phyloP scores from a whole-genome alignment of 192 early-diverging fungal genomes.

The Coemansia sp. region DNA sequence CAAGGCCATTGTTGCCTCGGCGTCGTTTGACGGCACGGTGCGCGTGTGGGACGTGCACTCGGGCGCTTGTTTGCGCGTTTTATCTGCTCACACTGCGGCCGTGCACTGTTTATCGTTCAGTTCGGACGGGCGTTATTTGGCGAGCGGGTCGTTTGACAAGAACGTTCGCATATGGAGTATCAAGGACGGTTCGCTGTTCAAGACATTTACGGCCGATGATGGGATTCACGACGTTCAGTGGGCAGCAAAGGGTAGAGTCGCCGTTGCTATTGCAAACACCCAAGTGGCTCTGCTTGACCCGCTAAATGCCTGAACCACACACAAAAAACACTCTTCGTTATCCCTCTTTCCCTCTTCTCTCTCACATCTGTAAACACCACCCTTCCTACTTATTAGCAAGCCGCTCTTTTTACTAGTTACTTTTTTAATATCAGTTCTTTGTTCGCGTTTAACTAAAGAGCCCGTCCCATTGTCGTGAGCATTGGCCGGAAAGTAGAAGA shows the following conservation, averaged over 20 bases:
- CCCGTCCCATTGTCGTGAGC: no score
- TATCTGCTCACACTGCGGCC: constrained; percentile 67
- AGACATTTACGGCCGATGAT: constrained; percentile 41
- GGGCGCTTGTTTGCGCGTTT: constrained; percentile 62
- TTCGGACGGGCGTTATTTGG: constrained; percentile 69
- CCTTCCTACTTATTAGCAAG: not conserved
- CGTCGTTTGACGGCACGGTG: constrained; percentile 77
- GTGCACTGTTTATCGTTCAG: constrained; percentile 76
- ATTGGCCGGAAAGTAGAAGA: no score
- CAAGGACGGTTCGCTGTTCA: constrained; percentile 44
- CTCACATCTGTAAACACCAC: not conserved
- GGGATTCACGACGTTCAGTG: constrained; percentile 51
- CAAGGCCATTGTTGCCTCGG: constrained; percentile 64
- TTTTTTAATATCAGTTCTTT: not conserved
- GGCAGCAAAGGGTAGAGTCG: constrained; percentile 39
- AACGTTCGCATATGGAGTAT: constrained; percentile 70
- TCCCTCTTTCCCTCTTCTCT: not conserved
- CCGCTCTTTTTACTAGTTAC: not conserved
- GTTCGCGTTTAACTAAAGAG: not conserved
- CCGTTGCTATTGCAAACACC: constrained; percentile 39
- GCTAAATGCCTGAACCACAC: not conserved
- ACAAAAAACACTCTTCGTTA: not conserved
- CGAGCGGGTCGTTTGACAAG: constrained; percentile 75
- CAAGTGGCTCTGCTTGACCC: constrained; percentile 44
- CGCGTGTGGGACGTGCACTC: constrained; percentile 82